Percentiles rank a stretch among this genome's conserved stretches.
Evolutionary conservation across 306 rosid species (phyloP).

Genomic region (Ormosia semicastrata): DNA sequence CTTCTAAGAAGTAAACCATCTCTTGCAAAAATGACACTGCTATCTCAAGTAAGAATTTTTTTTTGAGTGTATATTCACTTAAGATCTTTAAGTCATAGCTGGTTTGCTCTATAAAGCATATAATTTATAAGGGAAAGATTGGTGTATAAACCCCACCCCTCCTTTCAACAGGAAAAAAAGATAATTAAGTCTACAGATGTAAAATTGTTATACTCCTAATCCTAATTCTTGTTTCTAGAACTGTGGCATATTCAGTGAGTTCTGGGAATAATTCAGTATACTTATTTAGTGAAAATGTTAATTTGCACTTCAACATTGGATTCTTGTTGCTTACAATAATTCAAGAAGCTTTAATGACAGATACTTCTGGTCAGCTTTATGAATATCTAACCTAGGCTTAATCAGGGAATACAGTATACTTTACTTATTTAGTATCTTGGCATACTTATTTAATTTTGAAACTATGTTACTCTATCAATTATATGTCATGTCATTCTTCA

Average conservation of each 20-base stretch:
- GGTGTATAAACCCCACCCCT: background rate
- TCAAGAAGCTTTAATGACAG: conserved; percentile 11
- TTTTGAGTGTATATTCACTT: background rate
- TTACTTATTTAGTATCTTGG: background rate
- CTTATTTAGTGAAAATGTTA: background rate
- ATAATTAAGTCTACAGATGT: background rate
- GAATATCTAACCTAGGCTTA: conserved; percentile 6
- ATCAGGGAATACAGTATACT: background rate
- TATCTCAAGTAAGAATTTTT: conserved; percentile 62
- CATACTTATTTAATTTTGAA: background rate
- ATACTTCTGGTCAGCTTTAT: background rate
- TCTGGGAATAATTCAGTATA: conserved; percentile 3
- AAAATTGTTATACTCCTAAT: background rate
- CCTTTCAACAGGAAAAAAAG: background rate
- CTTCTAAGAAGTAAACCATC: conserved; percentile 78
- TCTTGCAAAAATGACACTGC: conserved; percentile 70
- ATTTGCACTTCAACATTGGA: background rate
- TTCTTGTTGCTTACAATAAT: background rate
- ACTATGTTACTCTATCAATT: background rate
- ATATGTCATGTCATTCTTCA: conserved; percentile 1
- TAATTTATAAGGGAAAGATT: background rate
- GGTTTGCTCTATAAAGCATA: background rate
- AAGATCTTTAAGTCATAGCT: background rate
- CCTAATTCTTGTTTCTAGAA: conserved; percentile 9
- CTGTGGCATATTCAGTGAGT: conserved; percentile 6